A percentile compares a stretch with the other conserved stretches of the same genome.
Conservation (phyloP, 495 filamentous ascomycete genomes). For the Zalerion maritima region DNA sequence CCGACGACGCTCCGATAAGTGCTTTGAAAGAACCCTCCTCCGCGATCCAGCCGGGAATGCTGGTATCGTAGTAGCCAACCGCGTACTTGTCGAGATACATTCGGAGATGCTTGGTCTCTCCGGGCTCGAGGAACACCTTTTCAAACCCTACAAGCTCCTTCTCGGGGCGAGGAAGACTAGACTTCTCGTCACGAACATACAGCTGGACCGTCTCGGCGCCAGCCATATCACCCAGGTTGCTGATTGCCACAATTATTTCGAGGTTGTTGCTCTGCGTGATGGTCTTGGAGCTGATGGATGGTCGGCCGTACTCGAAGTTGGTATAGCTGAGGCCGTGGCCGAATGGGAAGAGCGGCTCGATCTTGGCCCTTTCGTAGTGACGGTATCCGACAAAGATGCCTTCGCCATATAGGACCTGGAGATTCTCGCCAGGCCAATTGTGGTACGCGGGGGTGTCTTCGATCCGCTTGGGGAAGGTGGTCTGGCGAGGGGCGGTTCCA, state of each 20-base stretch:
- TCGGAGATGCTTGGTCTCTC: slow-evolving; percentile 52
- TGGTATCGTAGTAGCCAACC: slow-evolving; percentile 69
- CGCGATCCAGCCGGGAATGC: slow-evolving; percentile 53
- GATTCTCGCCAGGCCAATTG: slow-evolving; percentile 73
- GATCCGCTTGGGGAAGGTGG: slow-evolving; percentile 54
- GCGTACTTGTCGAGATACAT: slow-evolving; percentile 59
- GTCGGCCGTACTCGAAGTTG: slow-evolving; percentile 51
- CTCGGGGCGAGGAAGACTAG: slow-evolving; percentile 47
- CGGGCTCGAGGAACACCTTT: slow-evolving; percentile 56
- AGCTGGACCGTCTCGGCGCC: slow-evolving; percentile 72
- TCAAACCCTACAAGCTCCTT: slow-evolving; percentile 71
- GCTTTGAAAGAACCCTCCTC: slow-evolving; percentile 63
- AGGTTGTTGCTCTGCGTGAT: slow-evolving; percentile 39
- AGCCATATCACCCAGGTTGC: slow-evolving; percentile 47
- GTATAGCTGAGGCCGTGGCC: slow-evolving; percentile 78
- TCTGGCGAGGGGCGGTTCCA: slow-evolving; percentile 30
- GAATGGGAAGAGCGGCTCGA: slow-evolving; percentile 59
- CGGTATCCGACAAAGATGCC: slow-evolving; percentile 74
- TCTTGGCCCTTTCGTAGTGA: slow-evolving; percentile 59
- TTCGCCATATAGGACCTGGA: slow-evolving; percentile 68
- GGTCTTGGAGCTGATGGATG: slow-evolving; percentile 33
- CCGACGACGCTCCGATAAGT: slow-evolving; percentile 41
- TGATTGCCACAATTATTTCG: slow-evolving; percentile 47
- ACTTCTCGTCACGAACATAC: slow-evolving; percentile 47
- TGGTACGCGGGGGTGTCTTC: slow-evolving; percentile 72